Base-by-base conservation (phyloP, 2,329 filamentous ascomycete genomes). In the Alternaria sp. region DNA sequence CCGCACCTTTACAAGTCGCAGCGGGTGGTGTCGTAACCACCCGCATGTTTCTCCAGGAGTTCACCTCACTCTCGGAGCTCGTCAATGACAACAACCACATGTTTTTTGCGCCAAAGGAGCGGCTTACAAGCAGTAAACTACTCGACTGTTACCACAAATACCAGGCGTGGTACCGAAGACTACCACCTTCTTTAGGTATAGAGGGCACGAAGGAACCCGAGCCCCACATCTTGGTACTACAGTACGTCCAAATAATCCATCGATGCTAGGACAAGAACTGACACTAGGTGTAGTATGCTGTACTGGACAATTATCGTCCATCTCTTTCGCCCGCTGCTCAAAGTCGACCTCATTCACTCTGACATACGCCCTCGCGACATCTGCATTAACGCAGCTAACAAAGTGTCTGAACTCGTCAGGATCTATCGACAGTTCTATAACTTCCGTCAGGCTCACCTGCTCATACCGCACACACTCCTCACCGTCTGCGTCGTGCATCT, bases 311-410 rank as follows among this genome's bases (percentile, higher is more conserved):
- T 87, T 30, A 89, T 90, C n/a, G 77, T 91, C 0, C 85, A 92
- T n/a, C 84, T 93, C 1, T 93, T 93, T 73, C 85, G 91, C 7
- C 91, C 91, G 0, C 83, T 93, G 38, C 89, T 92, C 71, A 91
- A 91, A 68, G 84, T 90, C 22, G 80, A 83, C 52, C 68, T 83
- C 14, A 70, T 78, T 49, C 86, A 87, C 9, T 90, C 88, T 8
- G 85, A 85, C 53, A 81, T 92, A 2, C 82, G 83, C 4, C 90
- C 90, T 8, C 85, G 86, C 40, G 88, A 91, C 63, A 86, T 91
- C 16, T 92, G 90, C 75, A 84, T 84, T n/a, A 75, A 78, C 43
- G 79, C 78, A 44, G 81, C 81, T 3, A 82, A 82, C 59, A 77
- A 79, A 54, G 80, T 83, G 2, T 81, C 81, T 1, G 72, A 70